These are phyloP conservation scores for Dryas alaskensis DNA, from an alignment of 306 rosid species.

Conservation along the genomic window DNA sequence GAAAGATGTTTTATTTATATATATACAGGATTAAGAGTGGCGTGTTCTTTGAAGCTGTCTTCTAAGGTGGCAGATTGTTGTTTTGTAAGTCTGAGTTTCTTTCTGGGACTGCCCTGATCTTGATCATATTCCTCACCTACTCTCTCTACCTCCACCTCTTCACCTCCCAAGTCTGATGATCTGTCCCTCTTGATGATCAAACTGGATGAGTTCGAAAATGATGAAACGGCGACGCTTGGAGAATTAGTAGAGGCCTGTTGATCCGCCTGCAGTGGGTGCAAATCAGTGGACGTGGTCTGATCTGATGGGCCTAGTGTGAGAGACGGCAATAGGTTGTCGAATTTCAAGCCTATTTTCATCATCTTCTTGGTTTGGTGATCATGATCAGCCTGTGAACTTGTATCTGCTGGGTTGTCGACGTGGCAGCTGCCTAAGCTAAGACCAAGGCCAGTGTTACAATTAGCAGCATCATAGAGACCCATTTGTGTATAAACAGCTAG, in stretches of 20 bases:
- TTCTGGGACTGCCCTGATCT: slow-evolving; percentile 50
- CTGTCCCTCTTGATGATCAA: slow-evolving; percentile 63
- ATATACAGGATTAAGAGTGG: slow-evolving; percentile 75
- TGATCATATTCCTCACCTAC: slow-evolving; percentile 37
- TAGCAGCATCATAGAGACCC: slow-evolving; percentile 39
- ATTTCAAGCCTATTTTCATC: slow-evolving; percentile 37
- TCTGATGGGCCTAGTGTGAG: slow-evolving; percentile 54
- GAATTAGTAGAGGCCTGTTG: slow-evolving; percentile 34
- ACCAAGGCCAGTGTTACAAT: slow-evolving; percentile 43
- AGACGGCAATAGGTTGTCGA: slow-evolving; percentile 42
- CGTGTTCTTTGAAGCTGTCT: slow-evolving; percentile 53
- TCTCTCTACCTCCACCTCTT: slow-evolving; percentile 29
- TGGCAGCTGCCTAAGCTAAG: slow-evolving; percentile 43
- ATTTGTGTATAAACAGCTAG: slow-evolving; percentile 10
- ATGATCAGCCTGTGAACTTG: slow-evolving; percentile 7
- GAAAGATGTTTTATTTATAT: not conserved
- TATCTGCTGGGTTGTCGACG: slow-evolving; percentile 4
- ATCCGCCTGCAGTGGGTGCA: slow-evolving; percentile 14
- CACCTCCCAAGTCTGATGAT: slow-evolving; percentile 26
- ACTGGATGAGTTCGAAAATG: slow-evolving; percentile 62
- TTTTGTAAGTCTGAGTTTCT: slow-evolving; percentile 85
- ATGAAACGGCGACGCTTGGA: slow-evolving; percentile 46
- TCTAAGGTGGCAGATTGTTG: slow-evolving; percentile 72
- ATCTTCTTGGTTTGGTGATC: slow-evolving; percentile 23
- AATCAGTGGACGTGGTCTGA: not conserved